phyloP scores from a whole-genome alignment of 306 rosid genomes.

The Begonia peltatifolia region DNA sequence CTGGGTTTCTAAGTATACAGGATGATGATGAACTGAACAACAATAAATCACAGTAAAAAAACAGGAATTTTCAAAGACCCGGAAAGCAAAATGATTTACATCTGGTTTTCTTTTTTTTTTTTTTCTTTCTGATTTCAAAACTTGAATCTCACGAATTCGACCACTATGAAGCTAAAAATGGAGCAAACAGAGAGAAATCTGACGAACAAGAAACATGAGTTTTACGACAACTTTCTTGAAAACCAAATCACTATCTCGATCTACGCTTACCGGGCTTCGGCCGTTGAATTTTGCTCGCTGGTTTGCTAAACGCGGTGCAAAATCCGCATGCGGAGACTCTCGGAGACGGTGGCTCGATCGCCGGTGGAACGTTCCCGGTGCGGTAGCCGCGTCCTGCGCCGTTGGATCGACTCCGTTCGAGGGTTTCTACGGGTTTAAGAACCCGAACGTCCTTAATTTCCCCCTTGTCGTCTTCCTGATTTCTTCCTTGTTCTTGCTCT shows the following conservation, averaged over 20 bases:
- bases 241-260: conserved; percentile 17
- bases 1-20: no score
- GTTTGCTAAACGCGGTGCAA: conserved; percentile 44
- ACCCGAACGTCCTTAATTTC: conserved; percentile 6
- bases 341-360: conserved; percentile 79
- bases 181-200: not conserved
- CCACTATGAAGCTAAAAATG: not conserved
- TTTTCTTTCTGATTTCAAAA: not conserved
- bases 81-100: not conserved
- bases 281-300: conserved; percentile 20
- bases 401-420: conserved; percentile 47
- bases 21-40: no score
- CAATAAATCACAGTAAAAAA: not conserved
- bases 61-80: not conserved
- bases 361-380: conserved; percentile 41
- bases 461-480: conserved; percentile 1
- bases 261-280: conserved; percentile 25
- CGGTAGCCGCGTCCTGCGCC: conserved; percentile 43
- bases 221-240: not conserved
- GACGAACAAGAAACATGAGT: not conserved
- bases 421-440: conserved; percentile 7
- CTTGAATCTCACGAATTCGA: not conserved
- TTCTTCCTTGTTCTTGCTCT: conserved; percentile 8
- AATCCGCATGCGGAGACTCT: conserved; percentile 64
- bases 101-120: no score